Evolutionary conservation across 2,329 filamentous ascomycete genomes (phyloP), one percentile per base, ranked within the genome.

Genomic region (Penicillium sp.): DNA sequence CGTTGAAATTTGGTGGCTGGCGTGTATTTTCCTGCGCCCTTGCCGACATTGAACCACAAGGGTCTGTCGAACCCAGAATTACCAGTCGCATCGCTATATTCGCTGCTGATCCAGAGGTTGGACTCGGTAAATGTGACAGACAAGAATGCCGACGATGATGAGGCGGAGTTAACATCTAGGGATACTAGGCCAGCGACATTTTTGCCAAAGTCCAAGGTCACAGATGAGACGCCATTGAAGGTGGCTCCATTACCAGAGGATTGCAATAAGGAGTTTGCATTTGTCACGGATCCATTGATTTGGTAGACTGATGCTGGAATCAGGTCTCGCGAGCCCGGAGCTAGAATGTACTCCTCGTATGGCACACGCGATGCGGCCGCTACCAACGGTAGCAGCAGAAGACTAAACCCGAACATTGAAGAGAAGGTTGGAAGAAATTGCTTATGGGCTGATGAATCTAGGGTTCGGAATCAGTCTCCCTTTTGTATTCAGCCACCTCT

Each of bases 71-170:
- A 73, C 0, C 77, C 79, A 5, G 73, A 70, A 50, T 80, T 76
- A 3, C 73, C 73, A 1, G 78, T 82, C 1, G 77, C 78, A 65
- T 83, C 81, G 56, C 76, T 75, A 8, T 69, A 74, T 27, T 75
- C 62, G 3, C 73, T 74, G 37, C 75, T 81, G 46, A 84, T 79
- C 79, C 79, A 85, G 1, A 82, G 60, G 24, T 60, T 71, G 2
- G 69, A 73, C 56, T 79, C 75, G 0, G 71, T 73, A 54, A 76
- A 79, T 3, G 71, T 74, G 8, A 78, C 57, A 5, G 75, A 75
- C 8, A 79, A 63, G n/a, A 70, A 73, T 10, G 69, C 70, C 49
- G 64, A 57, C 0, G 61, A 26, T 3, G 69, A 64, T 1, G 65
- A 65, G 1, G 59, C 53, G 1, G 57, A 55, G 3, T 48, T 64